Base-by-base conservation (phyloP, 148 eudicot genomes). In the Bassia scoparia region DNA sequence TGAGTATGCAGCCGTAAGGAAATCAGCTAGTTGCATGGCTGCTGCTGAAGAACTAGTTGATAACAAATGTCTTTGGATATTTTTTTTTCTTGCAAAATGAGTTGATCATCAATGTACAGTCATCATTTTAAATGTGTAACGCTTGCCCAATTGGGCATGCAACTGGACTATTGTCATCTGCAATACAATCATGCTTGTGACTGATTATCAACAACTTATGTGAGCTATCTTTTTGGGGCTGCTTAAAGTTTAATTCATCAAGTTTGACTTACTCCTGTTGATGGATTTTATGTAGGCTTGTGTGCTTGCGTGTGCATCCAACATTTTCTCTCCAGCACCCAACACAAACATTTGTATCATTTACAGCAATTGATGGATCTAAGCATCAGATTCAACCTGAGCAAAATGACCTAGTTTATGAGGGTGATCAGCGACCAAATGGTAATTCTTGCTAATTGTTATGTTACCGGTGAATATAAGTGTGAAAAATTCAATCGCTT, bases 251-350 rank as follows among this genome's bases (percentile, higher is more conserved):
- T 21, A 52, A 21, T 56, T 54, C 70, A 18, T 30, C 61, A 71
- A 69, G 24, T 12, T 37, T 79, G 33, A 41, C 5, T 41, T 41
- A 41, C 12, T 41, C 23, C 21, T 69, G 34, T 1, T 26, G 69
- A 64, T 67, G 55, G 27, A 67, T 50, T 59, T 65, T 72, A 49
- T 77, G 77, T 52, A 92, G 99, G 97, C 99, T 92, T 77, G 97
- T 96, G 49, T 96, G 99, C 81, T 88, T 96, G 86, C 85, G 97
- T 27, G 89, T 92, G 79, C 99, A 96, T 80, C 99, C 99, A 60
- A 85, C 78, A 41, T 88, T 92, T 76, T 37, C 77, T 11, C 84
- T 92, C 50, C 69, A 83, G 73, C 87, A 92, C 75, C 95, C 97
- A 13, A 66, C 84, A 15, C 92, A 88, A 71, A 76, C 96, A 49